Evolutionary conservation across 352 stramenopile species (phyloP).

Genomic region (Phytophthora tubulina): DNA sequence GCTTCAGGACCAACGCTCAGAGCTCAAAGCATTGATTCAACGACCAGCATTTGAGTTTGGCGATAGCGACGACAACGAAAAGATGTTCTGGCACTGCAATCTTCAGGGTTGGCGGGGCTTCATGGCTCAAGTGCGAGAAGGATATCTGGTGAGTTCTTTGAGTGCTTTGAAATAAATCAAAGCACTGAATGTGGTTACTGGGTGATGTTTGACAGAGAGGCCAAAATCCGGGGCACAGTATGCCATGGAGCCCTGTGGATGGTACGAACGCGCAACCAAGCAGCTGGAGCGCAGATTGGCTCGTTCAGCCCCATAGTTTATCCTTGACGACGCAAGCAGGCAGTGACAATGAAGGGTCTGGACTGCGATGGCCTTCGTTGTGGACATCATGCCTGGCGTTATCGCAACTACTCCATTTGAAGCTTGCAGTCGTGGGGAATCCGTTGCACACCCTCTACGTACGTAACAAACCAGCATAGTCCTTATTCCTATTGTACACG

Average conservation of each 20-base stretch:
- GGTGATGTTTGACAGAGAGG: constrained; percentile 24
- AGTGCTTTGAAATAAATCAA: background rate
- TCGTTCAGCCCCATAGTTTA: constrained; percentile 31
- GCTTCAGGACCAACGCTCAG: constrained; percentile 17
- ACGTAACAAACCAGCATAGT: constrained; percentile 11
- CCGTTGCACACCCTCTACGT: constrained; percentile 41
- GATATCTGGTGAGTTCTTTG: constrained; percentile 30
- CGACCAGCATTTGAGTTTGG: constrained; percentile 25
- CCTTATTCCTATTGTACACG: background rate
- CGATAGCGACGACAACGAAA: constrained; percentile 20
- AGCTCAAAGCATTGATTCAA: constrained; percentile 27
- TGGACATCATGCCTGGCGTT: constrained; percentile 40
- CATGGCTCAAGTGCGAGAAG: constrained; percentile 42
- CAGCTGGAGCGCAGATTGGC: constrained; percentile 35
- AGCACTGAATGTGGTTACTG: constrained; percentile 7
- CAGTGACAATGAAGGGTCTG: background rate
- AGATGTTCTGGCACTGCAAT: constrained; percentile 21
- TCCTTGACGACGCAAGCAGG: constrained; percentile 2
- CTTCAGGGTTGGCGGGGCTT: constrained; percentile 34
- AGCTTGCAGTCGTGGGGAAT: constrained; percentile 28
- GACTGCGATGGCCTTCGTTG: constrained; percentile 23
- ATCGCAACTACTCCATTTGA: constrained; percentile 42
- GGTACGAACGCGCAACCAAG: background rate
- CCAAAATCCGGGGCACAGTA: constrained; percentile 19
- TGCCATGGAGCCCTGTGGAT: constrained; percentile 7